Evolutionary conservation across 2,329 filamentous ascomycete species (phyloP).

Genomic region (Penicillium sp.): DNA sequence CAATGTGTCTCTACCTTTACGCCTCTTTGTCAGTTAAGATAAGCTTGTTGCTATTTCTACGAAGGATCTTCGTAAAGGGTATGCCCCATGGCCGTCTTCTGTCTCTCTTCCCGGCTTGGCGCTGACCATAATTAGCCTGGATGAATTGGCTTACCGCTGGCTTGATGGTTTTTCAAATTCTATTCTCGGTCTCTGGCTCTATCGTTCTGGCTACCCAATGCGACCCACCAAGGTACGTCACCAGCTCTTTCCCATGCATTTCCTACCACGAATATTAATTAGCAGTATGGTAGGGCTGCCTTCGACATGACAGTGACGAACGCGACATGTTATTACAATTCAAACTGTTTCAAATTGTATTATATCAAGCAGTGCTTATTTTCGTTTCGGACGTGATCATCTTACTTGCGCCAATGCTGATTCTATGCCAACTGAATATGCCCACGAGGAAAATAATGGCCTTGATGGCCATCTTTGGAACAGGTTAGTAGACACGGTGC

Average conservation of each 20-base stretch:
- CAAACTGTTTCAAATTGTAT: conserved; percentile 4
- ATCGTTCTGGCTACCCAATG: neutral
- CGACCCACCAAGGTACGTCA: conserved; percentile 3
- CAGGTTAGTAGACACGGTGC: neutral
- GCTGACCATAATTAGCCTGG: too few relatives aligned
- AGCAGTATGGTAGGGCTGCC: neutral
- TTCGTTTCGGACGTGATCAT: conserved; percentile 7
- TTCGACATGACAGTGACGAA: conserved; percentile 1
- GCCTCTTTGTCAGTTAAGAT: too few relatives aligned
- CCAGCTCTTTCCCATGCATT: neutral
- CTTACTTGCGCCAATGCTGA: neutral
- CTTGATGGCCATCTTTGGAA: conserved; percentile 10
- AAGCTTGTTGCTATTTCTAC: too few relatives aligned
- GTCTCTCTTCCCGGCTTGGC: too few relatives aligned
- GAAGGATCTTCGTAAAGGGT: too few relatives aligned
- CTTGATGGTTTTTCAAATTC: too few relatives aligned
- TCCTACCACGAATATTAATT: neutral
- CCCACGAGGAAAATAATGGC: conserved; percentile 5
- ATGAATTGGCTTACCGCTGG: too few relatives aligned
- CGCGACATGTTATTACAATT: conserved; percentile 4
- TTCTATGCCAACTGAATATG: conserved; percentile 4
- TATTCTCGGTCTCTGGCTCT: too few relatives aligned
- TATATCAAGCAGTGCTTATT: conserved; percentile 10
- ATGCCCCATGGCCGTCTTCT: too few relatives aligned
- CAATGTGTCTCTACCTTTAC: too few relatives aligned